phyloP scores from a whole-genome alignment of 2,329 filamentous ascomycete species.

The Calonectria pauciramosa region DNA sequence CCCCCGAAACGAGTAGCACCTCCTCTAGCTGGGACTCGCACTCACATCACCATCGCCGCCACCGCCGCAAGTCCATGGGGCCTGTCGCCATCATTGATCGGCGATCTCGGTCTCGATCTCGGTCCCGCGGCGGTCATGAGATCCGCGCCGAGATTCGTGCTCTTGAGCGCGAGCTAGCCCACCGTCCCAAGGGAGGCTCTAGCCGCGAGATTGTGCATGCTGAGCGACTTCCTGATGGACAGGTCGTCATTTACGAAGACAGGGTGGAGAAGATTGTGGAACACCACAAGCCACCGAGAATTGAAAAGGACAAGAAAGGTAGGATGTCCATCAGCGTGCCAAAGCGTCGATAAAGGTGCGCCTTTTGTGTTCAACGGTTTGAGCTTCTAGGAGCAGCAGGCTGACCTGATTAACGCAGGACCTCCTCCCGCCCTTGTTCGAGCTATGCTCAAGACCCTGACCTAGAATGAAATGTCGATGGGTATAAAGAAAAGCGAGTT shows the following conservation, averaged over 20 bases:
- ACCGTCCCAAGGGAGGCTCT: slow-evolving; percentile 51
- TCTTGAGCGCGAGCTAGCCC: slow-evolving; percentile 69
- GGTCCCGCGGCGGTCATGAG: slow-evolving; percentile 68
- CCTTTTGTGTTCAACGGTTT: slow-evolving; percentile 43
- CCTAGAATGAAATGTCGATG: slow-evolving; percentile 56
- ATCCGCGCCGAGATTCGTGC: slow-evolving; percentile 80
- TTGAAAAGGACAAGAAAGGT: slow-evolving; percentile 96
- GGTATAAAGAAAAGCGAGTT: slow-evolving; percentile 7
- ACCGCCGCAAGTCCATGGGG: slow-evolving; percentile 44
- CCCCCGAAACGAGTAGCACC: slow-evolving; percentile 59
- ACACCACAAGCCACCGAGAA: slow-evolving; percentile 71
- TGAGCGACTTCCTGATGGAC: slow-evolving; percentile 71
- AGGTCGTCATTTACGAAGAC: slow-evolving; percentile 75
- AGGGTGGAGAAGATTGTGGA: slow-evolving; percentile 68
- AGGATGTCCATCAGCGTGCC: slow-evolving; percentile 90
- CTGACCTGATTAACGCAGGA: slow-evolving; percentile 61
- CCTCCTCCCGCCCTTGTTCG: slow-evolving; percentile 74
- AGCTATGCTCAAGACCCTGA: slow-evolving; percentile 80
- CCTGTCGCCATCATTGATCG: slow-evolving; percentile 56
- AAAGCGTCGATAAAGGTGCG: slow-evolving; percentile 73
- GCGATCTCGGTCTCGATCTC: slow-evolving; percentile 53
- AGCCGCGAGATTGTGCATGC: slow-evolving; percentile 69
- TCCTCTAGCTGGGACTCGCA: slow-evolving; percentile 50
- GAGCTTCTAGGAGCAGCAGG: slow-evolving; percentile 37
- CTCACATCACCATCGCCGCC: slow-evolving; percentile 46